Percentiles rank a stretch among this genome's conserved stretches.
Conservation (phyloP, 2,329 filamentous ascomycete genomes). For the Exophiala sideris region DNA sequence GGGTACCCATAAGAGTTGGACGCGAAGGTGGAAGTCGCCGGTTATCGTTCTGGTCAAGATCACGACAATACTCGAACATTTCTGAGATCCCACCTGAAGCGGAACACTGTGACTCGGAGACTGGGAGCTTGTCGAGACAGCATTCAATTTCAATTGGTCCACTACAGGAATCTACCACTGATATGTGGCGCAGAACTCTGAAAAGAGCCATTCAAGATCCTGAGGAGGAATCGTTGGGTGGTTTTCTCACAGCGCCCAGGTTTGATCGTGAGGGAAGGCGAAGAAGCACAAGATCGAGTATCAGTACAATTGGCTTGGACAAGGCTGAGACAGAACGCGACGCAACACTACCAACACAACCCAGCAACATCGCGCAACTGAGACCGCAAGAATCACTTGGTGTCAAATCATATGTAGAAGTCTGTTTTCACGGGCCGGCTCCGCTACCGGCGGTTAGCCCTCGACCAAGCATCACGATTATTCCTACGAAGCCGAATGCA, state of each 20-base stretch:
- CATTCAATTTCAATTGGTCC: too few species aligned
- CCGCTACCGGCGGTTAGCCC: constrained; percentile 1
- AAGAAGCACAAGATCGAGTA: constrained; percentile 13
- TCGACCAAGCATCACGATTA: neutral
- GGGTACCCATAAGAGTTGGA: neutral
- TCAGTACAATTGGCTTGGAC: constrained; percentile 5
- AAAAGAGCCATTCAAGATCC: constrained; percentile 12
- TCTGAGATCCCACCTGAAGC: neutral
- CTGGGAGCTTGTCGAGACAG: neutral
- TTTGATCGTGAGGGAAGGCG: constrained; percentile 23
- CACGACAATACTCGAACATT: neutral
- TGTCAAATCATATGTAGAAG: neutral
- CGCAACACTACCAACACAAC: neutral
- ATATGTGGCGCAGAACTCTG: constrained; percentile 21
- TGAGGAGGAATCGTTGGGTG: constrained; percentile 9
- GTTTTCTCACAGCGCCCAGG: constrained; percentile 18
- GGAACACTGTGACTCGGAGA: neutral
- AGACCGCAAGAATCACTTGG: neutral
- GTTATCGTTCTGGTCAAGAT: constrained; percentile 1
- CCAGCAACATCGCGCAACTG: neutral
- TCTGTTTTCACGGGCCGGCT: constrained; percentile 8
- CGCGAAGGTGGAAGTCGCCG: neutral
- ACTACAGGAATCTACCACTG: constrained; percentile 12
- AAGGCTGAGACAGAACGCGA: neutral
- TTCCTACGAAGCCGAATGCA: neutral